Percentiles rank a stretch among this genome's conserved stretches.
Evolutionary conservation across 768 basidiomycete species (phyloP).

Genomic region (Strobilomyces confusus): DNA sequence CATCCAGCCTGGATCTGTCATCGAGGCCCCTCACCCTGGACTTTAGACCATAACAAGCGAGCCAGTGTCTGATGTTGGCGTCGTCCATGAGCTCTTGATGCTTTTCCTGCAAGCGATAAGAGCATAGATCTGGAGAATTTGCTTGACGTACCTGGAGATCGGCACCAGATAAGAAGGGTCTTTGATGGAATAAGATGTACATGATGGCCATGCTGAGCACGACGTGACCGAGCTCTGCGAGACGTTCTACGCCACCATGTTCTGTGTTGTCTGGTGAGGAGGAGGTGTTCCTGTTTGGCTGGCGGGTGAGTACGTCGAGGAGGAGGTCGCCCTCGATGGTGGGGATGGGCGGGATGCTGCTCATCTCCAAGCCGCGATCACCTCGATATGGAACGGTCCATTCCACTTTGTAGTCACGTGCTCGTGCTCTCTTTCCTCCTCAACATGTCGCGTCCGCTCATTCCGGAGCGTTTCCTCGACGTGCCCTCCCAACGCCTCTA

Average conservation of each 20-base stretch:
- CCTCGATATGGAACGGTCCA: neutral
- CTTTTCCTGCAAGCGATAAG: slow-evolving; percentile 15
- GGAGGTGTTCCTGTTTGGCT: slow-evolving; percentile 31
- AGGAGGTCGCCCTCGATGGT: slow-evolving; percentile 53
- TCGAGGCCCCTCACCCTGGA: too few species aligned
- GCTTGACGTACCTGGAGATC: slow-evolving; percentile 42
- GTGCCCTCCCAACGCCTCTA: slow-evolving; percentile 79
- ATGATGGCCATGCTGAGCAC: slow-evolving; percentile 52
- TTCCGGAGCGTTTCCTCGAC: slow-evolving; percentile 72
- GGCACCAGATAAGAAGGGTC: slow-evolving; percentile 38
- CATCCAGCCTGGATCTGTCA: too few species aligned
- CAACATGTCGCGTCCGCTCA: slow-evolving; percentile 42
- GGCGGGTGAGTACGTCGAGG: slow-evolving; percentile 57
- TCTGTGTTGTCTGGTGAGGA: slow-evolving; percentile 36
- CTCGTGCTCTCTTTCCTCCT: neutral
- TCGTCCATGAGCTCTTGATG: slow-evolving; percentile 34
- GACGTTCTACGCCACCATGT: slow-evolving; percentile 58
- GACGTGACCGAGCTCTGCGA: slow-evolving; percentile 53
- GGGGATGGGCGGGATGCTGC: slow-evolving; percentile 45
- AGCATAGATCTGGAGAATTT: too few species aligned
- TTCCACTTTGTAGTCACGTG: slow-evolving; percentile 18
- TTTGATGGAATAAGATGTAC: slow-evolving; percentile 43
- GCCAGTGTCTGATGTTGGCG: slow-evolving; percentile 44
- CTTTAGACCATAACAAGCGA: slow-evolving; percentile 48
- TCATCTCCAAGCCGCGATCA: slow-evolving; percentile 22